Conservation (phyloP, 805 yeast species). For the Hanseniaspora mollemarum region DNA sequence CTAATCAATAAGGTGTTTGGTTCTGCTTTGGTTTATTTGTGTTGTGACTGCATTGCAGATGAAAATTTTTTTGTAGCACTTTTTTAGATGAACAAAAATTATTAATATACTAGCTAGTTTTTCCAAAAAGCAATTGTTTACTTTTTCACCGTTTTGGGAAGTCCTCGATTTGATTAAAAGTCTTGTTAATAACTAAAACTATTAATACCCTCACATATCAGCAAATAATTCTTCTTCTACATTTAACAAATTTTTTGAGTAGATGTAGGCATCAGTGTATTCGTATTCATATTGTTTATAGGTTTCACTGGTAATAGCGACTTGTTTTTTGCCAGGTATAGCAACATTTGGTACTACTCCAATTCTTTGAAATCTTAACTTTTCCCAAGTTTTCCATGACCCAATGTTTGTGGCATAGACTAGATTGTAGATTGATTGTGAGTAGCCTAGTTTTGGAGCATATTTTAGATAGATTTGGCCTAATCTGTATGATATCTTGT, state of each 20-base stretch:
- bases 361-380: slow-evolving; percentile 65
- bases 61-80: neutral
- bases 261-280: slow-evolving; percentile 55
- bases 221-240: slow-evolving; percentile 24
- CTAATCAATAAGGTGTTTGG: neutral
- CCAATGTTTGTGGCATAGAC: slow-evolving; percentile 76
- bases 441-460: slow-evolving; percentile 73
- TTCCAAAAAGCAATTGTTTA: no score
- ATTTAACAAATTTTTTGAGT: slow-evolving; percentile 47
- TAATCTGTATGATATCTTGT: slow-evolving; percentile 56
- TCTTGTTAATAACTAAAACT: neutral
- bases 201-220: slow-evolving; percentile 17
- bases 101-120: neutral
- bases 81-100: no score
- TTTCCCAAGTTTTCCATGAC: slow-evolving; percentile 70
- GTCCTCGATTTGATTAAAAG: neutral
- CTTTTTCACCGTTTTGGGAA: neutral
- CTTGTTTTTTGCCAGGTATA: slow-evolving; percentile 49
- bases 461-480: slow-evolving; percentile 55
- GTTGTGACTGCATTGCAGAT: neutral
- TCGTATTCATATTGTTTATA: slow-evolving; percentile 1
- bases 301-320: slow-evolving; percentile 29
- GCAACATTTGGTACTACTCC: slow-evolving; percentile 72
- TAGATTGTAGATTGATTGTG: slow-evolving; percentile 73
- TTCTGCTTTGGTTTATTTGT: neutral